These are phyloP conservation scores for Torrubiellomyces zombiae DNA, from an alignment of 2,329 filamentous ascomycete genomes.

Conservation along the genomic window DNA sequence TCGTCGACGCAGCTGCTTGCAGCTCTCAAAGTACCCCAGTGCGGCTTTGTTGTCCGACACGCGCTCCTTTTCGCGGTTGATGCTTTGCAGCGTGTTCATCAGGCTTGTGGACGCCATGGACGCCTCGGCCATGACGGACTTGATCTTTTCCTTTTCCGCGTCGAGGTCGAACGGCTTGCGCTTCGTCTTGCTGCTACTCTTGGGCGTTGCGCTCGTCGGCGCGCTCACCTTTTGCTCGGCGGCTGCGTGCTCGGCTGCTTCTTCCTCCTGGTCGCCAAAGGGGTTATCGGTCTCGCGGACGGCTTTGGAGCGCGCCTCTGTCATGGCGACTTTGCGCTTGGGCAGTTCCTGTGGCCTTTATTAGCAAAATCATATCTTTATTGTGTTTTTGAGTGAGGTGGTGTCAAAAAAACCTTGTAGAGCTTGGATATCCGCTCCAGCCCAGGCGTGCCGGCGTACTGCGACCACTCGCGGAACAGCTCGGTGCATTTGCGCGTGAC, in stretches of 20 bases:
- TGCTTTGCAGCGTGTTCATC: slow-evolving; percentile 69
- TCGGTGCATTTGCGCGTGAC: slow-evolving; percentile 81
- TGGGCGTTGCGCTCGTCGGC: slow-evolving; percentile 15
- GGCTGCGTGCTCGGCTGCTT: slow-evolving; percentile 23
- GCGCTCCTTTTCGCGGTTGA: slow-evolving; percentile 76
- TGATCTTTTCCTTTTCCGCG: slow-evolving; percentile 73
- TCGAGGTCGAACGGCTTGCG: slow-evolving; percentile 63
- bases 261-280: slow-evolving; percentile 49
- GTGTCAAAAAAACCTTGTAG: slow-evolving; percentile 36
- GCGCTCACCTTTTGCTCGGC: slow-evolving; percentile 12
- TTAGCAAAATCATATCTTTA: neutral
- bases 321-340: slow-evolving; percentile 52
- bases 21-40: slow-evolving; percentile 63
- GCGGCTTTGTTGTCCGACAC: slow-evolving; percentile 73
- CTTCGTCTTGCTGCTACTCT: slow-evolving; percentile 30
- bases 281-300: slow-evolving; percentile 65
- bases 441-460: slow-evolving; percentile 67
- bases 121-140: slow-evolving; percentile 74
- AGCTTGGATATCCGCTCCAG: slow-evolving; percentile 66
- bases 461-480: slow-evolving; percentile 76
- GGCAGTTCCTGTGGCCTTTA: slow-evolving; percentile 37
- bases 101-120: slow-evolving; percentile 86
- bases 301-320: slow-evolving; percentile 66
- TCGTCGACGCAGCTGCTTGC: slow-evolving; percentile 70
- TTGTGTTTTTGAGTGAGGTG: neutral